A percentile compares a stretch with the other conserved stretches of the same genome.
phyloP scores from a whole-genome alignment of 2,329 filamentous ascomycete species.

The Fusarium sp. region DNA sequence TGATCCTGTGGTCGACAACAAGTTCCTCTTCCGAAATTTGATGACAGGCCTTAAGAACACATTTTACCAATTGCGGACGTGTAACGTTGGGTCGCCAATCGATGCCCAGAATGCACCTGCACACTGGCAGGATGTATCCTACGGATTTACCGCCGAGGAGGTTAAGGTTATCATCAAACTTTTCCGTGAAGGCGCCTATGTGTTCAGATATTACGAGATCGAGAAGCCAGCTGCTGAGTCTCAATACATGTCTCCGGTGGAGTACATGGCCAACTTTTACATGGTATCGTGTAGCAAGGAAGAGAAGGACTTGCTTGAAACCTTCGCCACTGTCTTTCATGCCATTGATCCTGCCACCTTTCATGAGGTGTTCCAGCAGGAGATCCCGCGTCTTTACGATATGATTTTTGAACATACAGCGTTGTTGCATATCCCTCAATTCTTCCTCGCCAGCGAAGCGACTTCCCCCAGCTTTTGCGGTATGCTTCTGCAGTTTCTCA shows the following conservation, averaged over 20 bases:
- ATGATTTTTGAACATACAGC: slow-evolving; percentile 98
- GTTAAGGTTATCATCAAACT: slow-evolving; percentile 96
- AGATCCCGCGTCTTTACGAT: slow-evolving; percentile 95
- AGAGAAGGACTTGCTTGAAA: slow-evolving; percentile 96
- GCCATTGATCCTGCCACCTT: slow-evolving; percentile 98
- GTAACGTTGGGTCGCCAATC: slow-evolving; percentile 80
- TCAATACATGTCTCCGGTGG: slow-evolving; percentile 83
- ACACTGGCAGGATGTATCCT: slow-evolving; percentile 96
- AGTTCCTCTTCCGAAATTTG: slow-evolving; percentile 96
- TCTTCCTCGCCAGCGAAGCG: slow-evolving; percentile 97
- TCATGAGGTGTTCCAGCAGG: slow-evolving; percentile 97
- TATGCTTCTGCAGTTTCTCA: slow-evolving; percentile 96
- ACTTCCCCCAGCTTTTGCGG: slow-evolving; percentile 98
- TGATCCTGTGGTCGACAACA: slow-evolving; percentile 95
- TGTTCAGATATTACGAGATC: slow-evolving; percentile 96
- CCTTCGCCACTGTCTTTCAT: slow-evolving; percentile 98
- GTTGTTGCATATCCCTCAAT: slow-evolving; percentile 94
- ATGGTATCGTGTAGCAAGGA: slow-evolving; percentile 95
- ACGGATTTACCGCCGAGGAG: slow-evolving; percentile 96
- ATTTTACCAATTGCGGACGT: slow-evolving; percentile 93
- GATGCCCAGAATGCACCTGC: slow-evolving; percentile 83
- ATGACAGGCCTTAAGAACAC: slow-evolving; percentile 97
- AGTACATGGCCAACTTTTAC: slow-evolving; percentile 94
- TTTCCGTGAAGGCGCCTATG: slow-evolving; percentile 94
- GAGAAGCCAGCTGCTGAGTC: slow-evolving; percentile 81